Percentiles rank a stretch among this genome's conserved stretches.
These are phyloP conservation scores for Lipomyces lipofer DNA, from an alignment of 805 yeast genomes.

Conservation along the genomic window DNA sequence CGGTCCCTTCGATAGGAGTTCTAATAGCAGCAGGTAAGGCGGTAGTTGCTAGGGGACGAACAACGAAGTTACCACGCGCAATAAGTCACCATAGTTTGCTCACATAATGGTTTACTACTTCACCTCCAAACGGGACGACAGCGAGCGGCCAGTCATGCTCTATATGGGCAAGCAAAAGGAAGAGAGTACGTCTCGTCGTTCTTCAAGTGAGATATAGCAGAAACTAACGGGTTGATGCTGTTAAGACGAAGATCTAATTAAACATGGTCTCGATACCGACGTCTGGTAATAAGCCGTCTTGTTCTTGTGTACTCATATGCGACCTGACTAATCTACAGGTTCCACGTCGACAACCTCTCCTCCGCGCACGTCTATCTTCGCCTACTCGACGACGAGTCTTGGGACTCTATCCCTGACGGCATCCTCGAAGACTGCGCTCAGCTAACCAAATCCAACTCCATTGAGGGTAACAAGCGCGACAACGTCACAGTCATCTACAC, in stretches of 20 bases:
- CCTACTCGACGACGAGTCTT: conserved; percentile 47
- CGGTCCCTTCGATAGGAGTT: too few species aligned
- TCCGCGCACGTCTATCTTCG: conserved; percentile 77
- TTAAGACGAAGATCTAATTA: conserved; percentile 54
- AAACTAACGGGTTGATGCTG: not conserved
- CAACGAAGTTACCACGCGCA: too few species aligned
- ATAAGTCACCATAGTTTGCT: too few species aligned
- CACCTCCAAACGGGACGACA: conserved; percentile 42
- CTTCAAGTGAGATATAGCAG: not conserved
- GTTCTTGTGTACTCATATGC: conserved; percentile 4
- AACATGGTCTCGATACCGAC: conserved; percentile 63
- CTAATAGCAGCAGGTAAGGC: too few species aligned
- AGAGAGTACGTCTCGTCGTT: conserved; percentile 49
- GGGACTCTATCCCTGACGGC: conserved; percentile 53
- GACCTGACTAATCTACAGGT: conserved; percentile 37
- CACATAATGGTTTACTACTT: conserved; percentile 49
- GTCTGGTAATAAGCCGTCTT: conserved; percentile 50
- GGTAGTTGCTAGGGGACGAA: too few species aligned
- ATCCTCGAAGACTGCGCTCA: conserved; percentile 63
- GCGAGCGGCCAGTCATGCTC: conserved; percentile 42
- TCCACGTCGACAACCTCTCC: conserved; percentile 74
- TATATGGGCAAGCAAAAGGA: conserved; percentile 75
- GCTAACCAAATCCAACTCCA: conserved; percentile 73
- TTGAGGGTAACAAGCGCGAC: conserved; percentile 69
- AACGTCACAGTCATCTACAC: conserved; percentile 69